phyloP scores from a whole-genome alignment of 257 asterid genomes.

The Solanum pinnatisectum region DNA sequence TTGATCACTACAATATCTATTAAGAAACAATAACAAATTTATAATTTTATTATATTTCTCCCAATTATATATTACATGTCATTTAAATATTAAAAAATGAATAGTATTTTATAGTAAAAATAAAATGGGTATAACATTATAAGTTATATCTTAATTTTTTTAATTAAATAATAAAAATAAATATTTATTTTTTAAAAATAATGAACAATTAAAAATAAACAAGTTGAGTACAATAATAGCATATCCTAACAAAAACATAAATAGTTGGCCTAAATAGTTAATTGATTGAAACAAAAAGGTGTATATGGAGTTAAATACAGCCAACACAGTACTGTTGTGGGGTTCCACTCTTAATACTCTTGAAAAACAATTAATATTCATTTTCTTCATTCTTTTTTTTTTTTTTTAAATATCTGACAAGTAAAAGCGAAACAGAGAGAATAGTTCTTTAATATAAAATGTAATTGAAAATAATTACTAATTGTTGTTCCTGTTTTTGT shows the following conservation, averaged over 20 bases:
- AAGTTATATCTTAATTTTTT: neutral
- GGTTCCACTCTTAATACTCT: neutral
- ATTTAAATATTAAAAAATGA: neutral
- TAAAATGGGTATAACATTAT: neutral
- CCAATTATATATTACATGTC: neutral
- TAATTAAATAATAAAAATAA: neutral
- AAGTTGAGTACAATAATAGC: neutral
- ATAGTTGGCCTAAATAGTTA: neutral
- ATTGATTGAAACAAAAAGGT: neutral
- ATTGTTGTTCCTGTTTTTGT: accelerated
- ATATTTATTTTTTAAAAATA: neutral
- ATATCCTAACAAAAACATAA: neutral
- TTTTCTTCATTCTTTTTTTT: neutral
- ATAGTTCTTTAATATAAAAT: neutral
- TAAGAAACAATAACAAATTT: neutral
- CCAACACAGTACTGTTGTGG: neutral
- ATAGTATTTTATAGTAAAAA: neutral
- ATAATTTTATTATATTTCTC: neutral
- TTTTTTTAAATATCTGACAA: too few relatives aligned
- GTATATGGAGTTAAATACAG: neutral
- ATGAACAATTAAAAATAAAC: neutral
- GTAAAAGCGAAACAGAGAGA: neutral
- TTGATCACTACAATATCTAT: neutral
- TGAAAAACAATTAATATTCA: neutral
- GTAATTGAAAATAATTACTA: neutral